Percentiles rank a stretch among this genome's conserved stretches.
These are phyloP conservation scores for Blastocystis sp. DNA, from an alignment of 352 stramenopile genomes.

Conservation along the genomic window DNA sequence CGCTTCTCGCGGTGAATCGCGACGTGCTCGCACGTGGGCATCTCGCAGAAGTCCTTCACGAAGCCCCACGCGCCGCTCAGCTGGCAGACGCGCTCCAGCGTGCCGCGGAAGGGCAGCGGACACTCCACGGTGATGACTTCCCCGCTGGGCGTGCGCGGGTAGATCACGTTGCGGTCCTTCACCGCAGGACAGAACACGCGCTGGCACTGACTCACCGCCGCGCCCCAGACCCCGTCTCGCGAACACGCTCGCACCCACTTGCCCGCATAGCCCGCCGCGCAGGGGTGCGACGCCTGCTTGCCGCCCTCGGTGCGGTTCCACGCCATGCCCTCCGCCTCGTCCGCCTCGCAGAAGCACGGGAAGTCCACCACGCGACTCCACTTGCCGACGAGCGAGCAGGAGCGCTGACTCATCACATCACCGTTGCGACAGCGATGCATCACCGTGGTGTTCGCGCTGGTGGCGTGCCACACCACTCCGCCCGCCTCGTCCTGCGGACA, in stretches of 20 bases:
- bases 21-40: slow-evolving; percentile 1
- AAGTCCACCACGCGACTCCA: not conserved
- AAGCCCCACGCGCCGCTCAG: not conserved
- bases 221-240: slow-evolving; percentile 3
- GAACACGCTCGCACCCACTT: not conserved
- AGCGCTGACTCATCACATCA: not conserved
- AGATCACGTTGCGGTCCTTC: not conserved
- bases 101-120: slow-evolving; percentile 17
- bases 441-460: not conserved
- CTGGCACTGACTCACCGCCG: not conserved
- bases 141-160: not conserved
- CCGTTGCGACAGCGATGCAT: not conserved
- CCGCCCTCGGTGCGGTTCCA: not conserved
- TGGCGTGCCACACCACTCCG: not conserved
- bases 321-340: not conserved
- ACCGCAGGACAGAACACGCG: slow-evolving; percentile 6
- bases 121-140: not conserved
- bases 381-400: not conserved
- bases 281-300: not conserved
- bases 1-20: not conserved
- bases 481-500: not conserved
- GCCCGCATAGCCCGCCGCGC: not conserved
- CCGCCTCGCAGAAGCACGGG: not conserved
- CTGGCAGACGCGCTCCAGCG: not conserved
- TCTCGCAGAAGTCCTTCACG: slow-evolving; percentile 13